Percentiles rank a stretch among this genome's conserved stretches.
Conservation (phyloP, 140 eudicot genomes). For the Anethum foeniculum region DNA sequence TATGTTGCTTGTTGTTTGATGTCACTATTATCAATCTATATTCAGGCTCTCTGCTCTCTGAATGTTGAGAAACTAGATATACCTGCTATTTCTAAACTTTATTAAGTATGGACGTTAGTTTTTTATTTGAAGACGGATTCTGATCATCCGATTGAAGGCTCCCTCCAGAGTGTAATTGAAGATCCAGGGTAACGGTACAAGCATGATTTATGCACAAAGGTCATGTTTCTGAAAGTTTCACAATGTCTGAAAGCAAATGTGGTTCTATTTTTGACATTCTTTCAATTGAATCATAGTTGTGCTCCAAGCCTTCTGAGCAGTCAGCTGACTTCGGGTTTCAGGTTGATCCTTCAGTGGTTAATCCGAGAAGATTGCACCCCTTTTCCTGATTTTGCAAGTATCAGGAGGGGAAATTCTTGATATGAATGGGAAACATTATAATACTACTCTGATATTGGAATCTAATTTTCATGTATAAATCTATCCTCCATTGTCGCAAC, state of each 20-base stretch:
- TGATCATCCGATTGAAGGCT: not conserved
- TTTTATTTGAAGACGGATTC: slow-evolving; percentile 41
- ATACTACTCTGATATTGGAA: no score
- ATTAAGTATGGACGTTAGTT: slow-evolving; percentile 66
- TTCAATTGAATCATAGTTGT: slow-evolving; percentile 13
- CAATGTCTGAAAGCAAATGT: slow-evolving; percentile 11
- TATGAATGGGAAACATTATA: no score
- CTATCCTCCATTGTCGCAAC: no score
- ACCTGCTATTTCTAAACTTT: slow-evolving; percentile 78
- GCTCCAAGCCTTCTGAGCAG: slow-evolving; percentile 14
- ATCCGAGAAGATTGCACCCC: not conserved
- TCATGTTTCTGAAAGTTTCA: not conserved
- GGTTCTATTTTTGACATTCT: slow-evolving; percentile 17
- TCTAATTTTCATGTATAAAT: no score
- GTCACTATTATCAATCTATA: not conserved
- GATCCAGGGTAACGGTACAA: not conserved
- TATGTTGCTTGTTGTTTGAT: not conserved
- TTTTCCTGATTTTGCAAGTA: no score
- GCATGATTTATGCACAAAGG: not conserved
- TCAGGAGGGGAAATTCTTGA: no score
- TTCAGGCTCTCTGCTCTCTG: slow-evolving; percentile 66
- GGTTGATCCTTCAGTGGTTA: slow-evolving; percentile 14
- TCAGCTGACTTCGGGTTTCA: slow-evolving; percentile 24
- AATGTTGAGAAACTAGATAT: slow-evolving; percentile 72
- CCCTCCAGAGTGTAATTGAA: not conserved